phyloP scores from a whole-genome alignment of 495 filamentous ascomycete species.

The Hypoxylon trugodes region DNA sequence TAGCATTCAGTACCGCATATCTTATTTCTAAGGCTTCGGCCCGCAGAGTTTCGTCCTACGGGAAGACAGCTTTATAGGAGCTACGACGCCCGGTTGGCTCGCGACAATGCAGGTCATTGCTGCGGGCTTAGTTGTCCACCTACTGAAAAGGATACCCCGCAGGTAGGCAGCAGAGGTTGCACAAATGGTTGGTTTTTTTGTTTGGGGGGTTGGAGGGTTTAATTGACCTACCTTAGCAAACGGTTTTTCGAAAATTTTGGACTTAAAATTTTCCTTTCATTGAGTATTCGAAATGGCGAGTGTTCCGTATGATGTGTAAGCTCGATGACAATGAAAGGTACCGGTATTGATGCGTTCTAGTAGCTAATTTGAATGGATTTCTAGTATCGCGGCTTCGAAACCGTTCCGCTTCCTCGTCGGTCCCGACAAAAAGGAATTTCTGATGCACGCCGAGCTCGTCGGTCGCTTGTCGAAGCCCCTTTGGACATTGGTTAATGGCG shows the following conservation, averaged over 20 bases:
- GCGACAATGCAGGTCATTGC: slow-evolving; percentile 6
- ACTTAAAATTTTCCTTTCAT: too few relatives aligned
- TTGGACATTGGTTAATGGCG: slow-evolving; percentile 17
- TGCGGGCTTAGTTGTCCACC: slow-evolving; percentile 22
- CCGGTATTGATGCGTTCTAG: background rate
- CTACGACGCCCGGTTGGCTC: background rate
- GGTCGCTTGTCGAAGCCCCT: slow-evolving; percentile 19
- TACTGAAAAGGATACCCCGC: slow-evolving; percentile 17
- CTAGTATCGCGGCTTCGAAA: slow-evolving; percentile 34
- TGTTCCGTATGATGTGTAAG: slow-evolving; percentile 28
- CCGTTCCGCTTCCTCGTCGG: slow-evolving; percentile 34
- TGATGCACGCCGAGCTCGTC: slow-evolving; percentile 22
- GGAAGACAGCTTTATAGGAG: background rate
- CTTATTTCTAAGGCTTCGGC: too few relatives aligned
- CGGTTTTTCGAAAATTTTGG: too few relatives aligned
- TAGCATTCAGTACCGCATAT: background rate
- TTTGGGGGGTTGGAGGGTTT: too few relatives aligned
- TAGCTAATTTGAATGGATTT: background rate
- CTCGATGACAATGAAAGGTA: background rate
- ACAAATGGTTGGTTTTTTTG: too few relatives aligned
- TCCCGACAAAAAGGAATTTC: slow-evolving; percentile 29
- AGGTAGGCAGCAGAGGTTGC: too few relatives aligned
- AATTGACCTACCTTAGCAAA: too few relatives aligned
- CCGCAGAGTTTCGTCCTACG: too few relatives aligned
- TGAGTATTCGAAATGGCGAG: slow-evolving; percentile 7